phyloP scores from a whole-genome alignment of 2,329 filamentous ascomycete species.

The Paecilomyces niveus region DNA sequence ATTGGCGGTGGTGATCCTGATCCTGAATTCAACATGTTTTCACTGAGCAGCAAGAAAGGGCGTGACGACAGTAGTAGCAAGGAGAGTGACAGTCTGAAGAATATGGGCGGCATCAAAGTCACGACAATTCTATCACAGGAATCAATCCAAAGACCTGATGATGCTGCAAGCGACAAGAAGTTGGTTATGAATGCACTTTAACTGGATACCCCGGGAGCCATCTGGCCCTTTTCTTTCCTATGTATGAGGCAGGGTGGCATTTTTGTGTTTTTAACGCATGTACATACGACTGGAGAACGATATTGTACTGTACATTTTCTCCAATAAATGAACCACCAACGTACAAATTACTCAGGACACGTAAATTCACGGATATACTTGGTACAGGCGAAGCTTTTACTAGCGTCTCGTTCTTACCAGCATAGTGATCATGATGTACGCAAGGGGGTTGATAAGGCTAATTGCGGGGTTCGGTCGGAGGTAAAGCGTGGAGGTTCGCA shows the following conservation, averaged over 20 bases:
- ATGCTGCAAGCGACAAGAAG: not conserved
- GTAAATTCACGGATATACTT: not conserved
- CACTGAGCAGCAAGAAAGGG: not conserved
- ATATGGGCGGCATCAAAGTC: not conserved
- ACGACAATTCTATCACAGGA: constrained; percentile 1
- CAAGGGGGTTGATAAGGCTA: not conserved
- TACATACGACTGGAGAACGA: not conserved
- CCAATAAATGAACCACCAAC: not conserved
- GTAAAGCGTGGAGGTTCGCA: not conserved
- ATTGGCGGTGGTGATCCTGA: not conserved
- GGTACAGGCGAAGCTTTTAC: not conserved
- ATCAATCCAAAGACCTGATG: not conserved
- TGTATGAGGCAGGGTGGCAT: not conserved
- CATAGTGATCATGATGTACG: not conserved
- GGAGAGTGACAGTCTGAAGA: not conserved
- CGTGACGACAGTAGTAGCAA: not conserved
- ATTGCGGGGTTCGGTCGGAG: not conserved
- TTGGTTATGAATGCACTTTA: not conserved
- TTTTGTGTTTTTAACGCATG: not conserved
- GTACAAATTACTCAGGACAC: not conserved
- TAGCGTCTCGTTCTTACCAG: not conserved
- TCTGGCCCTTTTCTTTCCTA: not conserved
- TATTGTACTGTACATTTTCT: not conserved
- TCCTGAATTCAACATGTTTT: not conserved
- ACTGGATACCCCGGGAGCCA: not conserved